Evolutionary conservation across 2,329 filamentous ascomycete species (phyloP).

Genomic region (Calonectria pteridis): DNA sequence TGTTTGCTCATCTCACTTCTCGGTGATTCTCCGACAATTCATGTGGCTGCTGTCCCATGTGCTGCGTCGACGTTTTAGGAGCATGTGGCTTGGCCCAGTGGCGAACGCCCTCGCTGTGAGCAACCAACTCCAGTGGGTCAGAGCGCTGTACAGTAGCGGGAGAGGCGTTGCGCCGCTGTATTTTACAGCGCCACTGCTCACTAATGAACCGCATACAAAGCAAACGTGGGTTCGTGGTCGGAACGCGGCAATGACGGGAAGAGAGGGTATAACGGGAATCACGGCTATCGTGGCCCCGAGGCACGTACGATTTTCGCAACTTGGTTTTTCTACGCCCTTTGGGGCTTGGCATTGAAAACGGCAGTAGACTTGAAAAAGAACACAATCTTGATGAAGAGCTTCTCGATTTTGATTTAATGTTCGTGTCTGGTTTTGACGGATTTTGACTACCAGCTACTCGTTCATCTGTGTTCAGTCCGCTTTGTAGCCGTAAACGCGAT

Average conservation of each 20-base stretch:
- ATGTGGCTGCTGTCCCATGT: not conserved
- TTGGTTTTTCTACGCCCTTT: not conserved
- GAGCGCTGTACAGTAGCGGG: not conserved
- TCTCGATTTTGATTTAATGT: not conserved
- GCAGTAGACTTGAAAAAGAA: not conserved
- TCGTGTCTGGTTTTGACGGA: not conserved
- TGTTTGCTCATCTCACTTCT: not conserved
- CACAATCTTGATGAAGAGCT: not conserved
- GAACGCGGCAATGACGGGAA: conserved; percentile 16
- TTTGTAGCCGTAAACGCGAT: not conserved
- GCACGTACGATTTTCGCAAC: not conserved
- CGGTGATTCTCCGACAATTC: not conserved
- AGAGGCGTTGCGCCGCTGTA: not conserved
- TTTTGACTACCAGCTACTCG: not conserved
- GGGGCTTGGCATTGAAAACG: not conserved
- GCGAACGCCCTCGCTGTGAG: not conserved
- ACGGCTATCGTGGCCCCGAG: conserved; percentile 23
- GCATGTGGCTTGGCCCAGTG: not conserved
- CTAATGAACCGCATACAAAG: not conserved
- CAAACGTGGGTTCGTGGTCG: not conserved
- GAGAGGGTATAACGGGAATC: conserved; percentile 30
- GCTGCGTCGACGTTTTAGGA: not conserved
- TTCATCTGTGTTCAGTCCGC: not conserved
- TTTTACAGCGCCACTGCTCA: not conserved
- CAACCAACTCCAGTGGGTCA: not conserved